A percentile compares a stretch with the other conserved stretches of the same genome.
Evolutionary conservation across 257 asterid genomes (phyloP).

Genomic region (Ilex asprella): DNA sequence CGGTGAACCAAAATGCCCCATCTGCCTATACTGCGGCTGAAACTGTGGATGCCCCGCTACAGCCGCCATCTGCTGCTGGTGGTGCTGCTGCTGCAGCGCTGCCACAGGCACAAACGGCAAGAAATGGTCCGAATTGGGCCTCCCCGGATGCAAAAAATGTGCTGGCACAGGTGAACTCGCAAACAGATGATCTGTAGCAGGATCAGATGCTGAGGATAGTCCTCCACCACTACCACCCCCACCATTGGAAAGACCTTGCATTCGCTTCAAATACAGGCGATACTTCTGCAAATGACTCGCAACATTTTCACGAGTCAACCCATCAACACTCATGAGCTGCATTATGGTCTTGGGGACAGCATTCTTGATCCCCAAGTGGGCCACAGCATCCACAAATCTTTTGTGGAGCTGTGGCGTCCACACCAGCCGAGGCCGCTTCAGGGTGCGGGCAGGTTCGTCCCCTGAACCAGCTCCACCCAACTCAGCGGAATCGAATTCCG

Average conservation of each 20-base stretch:
- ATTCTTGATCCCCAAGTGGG: slow-evolving; percentile 45
- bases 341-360: slow-evolving; percentile 49
- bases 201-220: slow-evolving; percentile 26
- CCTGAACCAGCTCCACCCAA: slow-evolving; percentile 34
- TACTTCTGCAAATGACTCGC: slow-evolving; percentile 56
- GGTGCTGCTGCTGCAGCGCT: slow-evolving; percentile 35
- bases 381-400: slow-evolving; percentile 7
- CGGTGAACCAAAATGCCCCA: slow-evolving; percentile 36
- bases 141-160: slow-evolving; percentile 55
- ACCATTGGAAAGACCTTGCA: slow-evolving; percentile 29
- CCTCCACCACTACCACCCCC: slow-evolving; percentile 16
- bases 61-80: slow-evolving; percentile 47
- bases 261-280: slow-evolving; percentile 44
- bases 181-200: slow-evolving; percentile 55
- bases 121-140: slow-evolving; percentile 51
- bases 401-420: slow-evolving; percentile 38
- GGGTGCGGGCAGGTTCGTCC: slow-evolving; percentile 28
- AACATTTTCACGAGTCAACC: slow-evolving; percentile 44
- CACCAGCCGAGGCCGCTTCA: slow-evolving; percentile 46
- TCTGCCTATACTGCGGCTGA: slow-evolving; percentile 24
- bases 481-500: slow-evolving; percentile 63
- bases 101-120: slow-evolving; percentile 19
- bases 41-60: slow-evolving; percentile 30
- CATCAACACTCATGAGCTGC: slow-evolving; percentile 57
- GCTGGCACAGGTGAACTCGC: slow-evolving; percentile 43